These are phyloP conservation scores for Acer campestre DNA, from an alignment of 345 rosid genomes.

Conservation along the genomic window DNA sequence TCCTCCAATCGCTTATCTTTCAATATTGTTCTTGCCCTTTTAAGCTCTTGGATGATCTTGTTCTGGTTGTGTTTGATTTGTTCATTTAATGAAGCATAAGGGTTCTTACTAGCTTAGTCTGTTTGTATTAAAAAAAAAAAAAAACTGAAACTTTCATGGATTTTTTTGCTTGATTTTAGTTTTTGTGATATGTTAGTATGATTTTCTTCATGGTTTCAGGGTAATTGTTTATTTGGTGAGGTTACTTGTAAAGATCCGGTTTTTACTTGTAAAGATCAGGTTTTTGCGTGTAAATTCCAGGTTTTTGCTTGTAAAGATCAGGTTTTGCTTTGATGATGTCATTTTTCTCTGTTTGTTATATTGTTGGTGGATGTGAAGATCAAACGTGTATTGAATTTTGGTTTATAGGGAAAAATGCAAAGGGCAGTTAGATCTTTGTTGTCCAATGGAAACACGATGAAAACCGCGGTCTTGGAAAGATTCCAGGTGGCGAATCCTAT, in stretches of 20 bases:
- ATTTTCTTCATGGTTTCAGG: not conserved
- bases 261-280: not conserved
- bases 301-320: not conserved
- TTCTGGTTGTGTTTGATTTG: not conserved
- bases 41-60: not conserved
- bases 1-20: not conserved
- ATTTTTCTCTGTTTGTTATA: too few relatives aligned
- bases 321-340: not conserved
- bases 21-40: not conserved
- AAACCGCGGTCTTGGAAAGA: slow-evolving; percentile 53
- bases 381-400: not conserved
- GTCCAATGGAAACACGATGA: slow-evolving; percentile 56
- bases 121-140: not conserved
- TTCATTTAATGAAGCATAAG: not conserved
- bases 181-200: not conserved
- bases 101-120: not conserved
- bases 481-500: slow-evolving; percentile 63
- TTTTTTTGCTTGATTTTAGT: not conserved
- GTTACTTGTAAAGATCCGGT: not conserved
- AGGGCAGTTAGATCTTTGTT: slow-evolving; percentile 46
- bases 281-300: not conserved
- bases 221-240: not conserved
- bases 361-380: not conserved
- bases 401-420: slow-evolving; percentile 53
- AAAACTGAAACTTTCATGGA: not conserved